These are phyloP conservation scores for Saccharata proteae DNA, from an alignment of 2,329 filamentous ascomycete genomes.

Conservation along the genomic window DNA sequence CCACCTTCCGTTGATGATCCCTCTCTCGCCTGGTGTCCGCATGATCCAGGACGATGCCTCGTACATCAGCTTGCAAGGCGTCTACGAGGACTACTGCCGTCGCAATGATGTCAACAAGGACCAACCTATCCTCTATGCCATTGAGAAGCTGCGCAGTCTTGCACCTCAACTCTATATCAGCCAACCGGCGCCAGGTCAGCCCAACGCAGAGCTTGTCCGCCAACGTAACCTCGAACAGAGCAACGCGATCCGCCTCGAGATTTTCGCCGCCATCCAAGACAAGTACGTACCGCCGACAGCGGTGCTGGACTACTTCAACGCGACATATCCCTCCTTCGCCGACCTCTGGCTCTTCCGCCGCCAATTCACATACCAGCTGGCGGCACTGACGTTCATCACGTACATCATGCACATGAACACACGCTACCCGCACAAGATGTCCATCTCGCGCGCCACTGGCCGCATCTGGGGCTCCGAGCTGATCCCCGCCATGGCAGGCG, in stretches of 20 bases:
- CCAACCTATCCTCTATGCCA: conserved; percentile 85
- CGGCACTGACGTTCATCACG: conserved; percentile 93
- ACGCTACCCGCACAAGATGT: conserved; percentile 90
- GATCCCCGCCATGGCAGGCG: conserved; percentile 74
- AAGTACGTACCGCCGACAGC: conserved; percentile 80
- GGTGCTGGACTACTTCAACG: conserved; percentile 79
- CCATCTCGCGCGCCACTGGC: conserved; percentile 74
- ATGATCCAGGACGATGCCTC: conserved; percentile 93
- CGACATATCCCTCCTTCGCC: conserved; percentile 73
- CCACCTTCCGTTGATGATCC: conserved; percentile 89
- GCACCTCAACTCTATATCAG: conserved; percentile 20
- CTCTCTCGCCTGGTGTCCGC: conserved; percentile 84
- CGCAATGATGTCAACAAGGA: conserved; percentile 83
- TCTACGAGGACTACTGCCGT: conserved; percentile 94
- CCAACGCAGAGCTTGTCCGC: conserved; percentile 6
- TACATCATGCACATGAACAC: conserved; percentile 97
- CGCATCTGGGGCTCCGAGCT: conserved; percentile 96
- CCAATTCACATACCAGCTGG: conserved; percentile 92
- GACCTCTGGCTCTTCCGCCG: conserved; percentile 98
- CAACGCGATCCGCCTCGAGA: conserved; percentile 67
- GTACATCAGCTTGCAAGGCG: conserved; percentile 84
- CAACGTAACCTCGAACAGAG: conserved; percentile 59
- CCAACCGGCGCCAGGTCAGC: conserved; percentile 5
- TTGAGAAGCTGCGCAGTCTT: conserved; percentile 79
- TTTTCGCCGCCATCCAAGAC: conserved; percentile 88